A percentile compares a stretch with the other conserved stretches of the same genome.
Conservation (phyloP, 768 basidiomycete species). For the Lactarius evosmus region DNA sequence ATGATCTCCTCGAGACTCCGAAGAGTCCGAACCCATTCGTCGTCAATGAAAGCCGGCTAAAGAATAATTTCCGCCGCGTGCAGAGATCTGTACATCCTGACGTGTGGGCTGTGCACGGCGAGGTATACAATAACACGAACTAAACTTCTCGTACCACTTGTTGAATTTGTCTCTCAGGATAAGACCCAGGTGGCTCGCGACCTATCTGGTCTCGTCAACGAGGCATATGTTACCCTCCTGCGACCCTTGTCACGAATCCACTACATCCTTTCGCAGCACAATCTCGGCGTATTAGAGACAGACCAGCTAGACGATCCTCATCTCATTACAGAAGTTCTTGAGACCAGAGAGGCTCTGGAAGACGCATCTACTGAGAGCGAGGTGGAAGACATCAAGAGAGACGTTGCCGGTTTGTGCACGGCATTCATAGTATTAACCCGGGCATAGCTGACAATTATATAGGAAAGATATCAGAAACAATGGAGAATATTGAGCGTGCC, state of each 20-base stretch:
- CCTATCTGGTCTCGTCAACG: constrained; percentile 74
- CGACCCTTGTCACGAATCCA: constrained; percentile 73
- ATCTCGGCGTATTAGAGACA: constrained; percentile 55
- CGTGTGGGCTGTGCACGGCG: constrained; percentile 66
- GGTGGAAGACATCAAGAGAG: constrained; percentile 48
- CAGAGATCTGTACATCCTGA: constrained; percentile 87
- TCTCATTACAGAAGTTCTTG: constrained; percentile 76
- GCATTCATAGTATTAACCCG: neutral
- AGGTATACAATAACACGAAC: constrained; percentile 38
- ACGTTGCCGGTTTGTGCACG: constrained; percentile 52
- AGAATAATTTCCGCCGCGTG: constrained; percentile 61
- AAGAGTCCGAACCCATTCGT: constrained; percentile 65
- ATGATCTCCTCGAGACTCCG: constrained; percentile 66
- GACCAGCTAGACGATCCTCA: constrained; percentile 70
- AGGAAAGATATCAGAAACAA: constrained; percentile 53
- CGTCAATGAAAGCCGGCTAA: constrained; percentile 58
- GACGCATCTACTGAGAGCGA: constrained; percentile 48
- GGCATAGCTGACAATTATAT: constrained; percentile 10
- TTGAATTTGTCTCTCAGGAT: constrained; percentile 38
- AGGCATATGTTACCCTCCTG: constrained; percentile 74
- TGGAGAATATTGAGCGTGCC: constrained; percentile 45
- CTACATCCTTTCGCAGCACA: constrained; percentile 71
- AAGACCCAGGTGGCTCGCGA: constrained; percentile 58
- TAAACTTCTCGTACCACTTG: neutral
- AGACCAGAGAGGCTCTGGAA: constrained; percentile 73